These are phyloP conservation scores for Diaporthe velutina DNA, from an alignment of 2,329 filamentous ascomycete species.

Conservation along the genomic window DNA sequence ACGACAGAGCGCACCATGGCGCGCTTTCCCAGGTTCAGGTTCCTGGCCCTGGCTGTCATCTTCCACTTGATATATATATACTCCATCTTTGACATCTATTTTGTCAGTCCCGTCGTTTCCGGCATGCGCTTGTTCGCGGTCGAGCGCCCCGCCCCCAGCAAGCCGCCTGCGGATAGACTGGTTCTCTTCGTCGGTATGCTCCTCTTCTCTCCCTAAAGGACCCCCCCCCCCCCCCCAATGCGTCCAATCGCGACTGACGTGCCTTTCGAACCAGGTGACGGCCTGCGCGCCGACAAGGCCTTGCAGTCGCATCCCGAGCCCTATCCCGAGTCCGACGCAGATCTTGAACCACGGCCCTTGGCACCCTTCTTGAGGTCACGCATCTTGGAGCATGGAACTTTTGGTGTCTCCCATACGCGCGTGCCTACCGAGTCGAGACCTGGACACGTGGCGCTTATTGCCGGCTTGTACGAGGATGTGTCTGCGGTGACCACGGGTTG, in stretches of 20 bases:
- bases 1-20: conserved; percentile 58
- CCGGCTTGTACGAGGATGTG: conserved; percentile 96
- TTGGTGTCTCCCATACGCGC: conserved; percentile 96
- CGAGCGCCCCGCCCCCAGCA: conserved; percentile 67
- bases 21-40: conserved; percentile 76
- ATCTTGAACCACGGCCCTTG: conserved; percentile 81
- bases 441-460: conserved; percentile 96
- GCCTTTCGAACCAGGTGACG: conserved; percentile 73
- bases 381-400: conserved; percentile 90
- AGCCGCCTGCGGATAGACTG: conserved; percentile 88
- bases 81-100: conserved; percentile 99
- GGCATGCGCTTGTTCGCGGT: conserved; percentile 89
- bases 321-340: conserved; percentile 74
- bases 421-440: conserved; percentile 97
- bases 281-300: conserved; percentile 95
- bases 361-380: conserved; percentile 92
- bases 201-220: background rate
- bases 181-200: conserved; percentile 89
- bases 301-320: conserved; percentile 95
- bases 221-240: background rate
- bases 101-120: conserved; percentile 95
- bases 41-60: conserved; percentile 87
- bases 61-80: conserved; percentile 96
- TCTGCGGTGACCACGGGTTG: conserved; percentile 97
- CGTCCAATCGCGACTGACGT: background rate